These are phyloP conservation scores for Microstroma glucosiphilum DNA, from an alignment of 1,284 basidiomycete genomes.

Conservation along the genomic window DNA sequence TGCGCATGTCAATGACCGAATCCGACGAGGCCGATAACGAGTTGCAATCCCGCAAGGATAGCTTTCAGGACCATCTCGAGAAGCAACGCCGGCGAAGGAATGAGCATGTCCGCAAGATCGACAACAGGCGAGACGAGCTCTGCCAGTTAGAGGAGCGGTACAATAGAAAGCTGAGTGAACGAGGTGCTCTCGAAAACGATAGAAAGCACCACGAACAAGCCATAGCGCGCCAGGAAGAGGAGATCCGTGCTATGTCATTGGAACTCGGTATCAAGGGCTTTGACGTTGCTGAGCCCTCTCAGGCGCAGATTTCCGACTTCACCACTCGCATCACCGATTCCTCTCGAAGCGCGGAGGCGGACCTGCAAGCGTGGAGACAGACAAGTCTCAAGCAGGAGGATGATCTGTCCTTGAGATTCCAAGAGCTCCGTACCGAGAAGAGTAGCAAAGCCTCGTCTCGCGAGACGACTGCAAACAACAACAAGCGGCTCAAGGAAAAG, in stretches of 20 bases:
- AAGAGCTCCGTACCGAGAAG: slow-evolving; percentile 28
- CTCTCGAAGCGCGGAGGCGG: slow-evolving; percentile 24
- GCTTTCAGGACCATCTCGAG: slow-evolving; percentile 66
- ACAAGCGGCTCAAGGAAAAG: slow-evolving; percentile 25
- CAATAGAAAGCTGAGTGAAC: slow-evolving; percentile 28
- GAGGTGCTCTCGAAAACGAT: slow-evolving; percentile 46
- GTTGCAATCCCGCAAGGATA: slow-evolving; percentile 62
- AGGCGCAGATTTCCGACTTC: slow-evolving; percentile 67
- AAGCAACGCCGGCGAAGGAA: slow-evolving; percentile 57
- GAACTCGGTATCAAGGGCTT: slow-evolving; percentile 70
- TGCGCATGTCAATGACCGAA: slow-evolving; percentile 59
- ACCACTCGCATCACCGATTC: slow-evolving; percentile 46
- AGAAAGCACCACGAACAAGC: slow-evolving; percentile 59
- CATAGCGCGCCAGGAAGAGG: slow-evolving; percentile 66
- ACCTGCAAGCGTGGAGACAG: slow-evolving; percentile 17
- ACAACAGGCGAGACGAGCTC: slow-evolving; percentile 60
- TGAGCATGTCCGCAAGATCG: slow-evolving; percentile 56
- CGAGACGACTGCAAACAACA: slow-evolving; percentile 23
- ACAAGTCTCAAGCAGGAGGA: slow-evolving; percentile 22
- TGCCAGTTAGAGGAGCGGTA: slow-evolving; percentile 21
- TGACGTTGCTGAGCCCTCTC: slow-evolving; percentile 61
- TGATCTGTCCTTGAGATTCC: slow-evolving; percentile 24
- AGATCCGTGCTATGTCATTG: slow-evolving; percentile 66
- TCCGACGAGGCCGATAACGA: slow-evolving; percentile 73
- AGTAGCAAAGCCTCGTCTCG: slow-evolving; percentile 25